phyloP scores from a whole-genome alignment of 1,139 yeast species.

The Chernovozyma sophiae-reginae region DNA sequence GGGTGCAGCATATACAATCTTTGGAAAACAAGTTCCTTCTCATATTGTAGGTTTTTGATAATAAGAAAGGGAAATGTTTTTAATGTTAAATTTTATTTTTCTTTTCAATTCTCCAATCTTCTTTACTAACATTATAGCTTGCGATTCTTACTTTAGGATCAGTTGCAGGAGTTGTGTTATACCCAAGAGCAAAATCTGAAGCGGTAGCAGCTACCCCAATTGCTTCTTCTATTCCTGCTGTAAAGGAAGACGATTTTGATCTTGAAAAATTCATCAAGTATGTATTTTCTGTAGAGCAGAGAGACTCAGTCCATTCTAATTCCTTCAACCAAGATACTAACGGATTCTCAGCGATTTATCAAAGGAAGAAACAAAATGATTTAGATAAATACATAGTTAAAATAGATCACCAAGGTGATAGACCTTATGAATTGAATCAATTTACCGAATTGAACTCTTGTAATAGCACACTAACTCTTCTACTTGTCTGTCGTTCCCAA shows the following conservation, averaged over 20 bases:
- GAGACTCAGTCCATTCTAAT: too few species aligned
- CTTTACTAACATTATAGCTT: conserved; percentile 29
- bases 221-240: conserved; percentile 26
- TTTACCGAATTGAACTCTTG: too few species aligned
- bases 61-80: too few species aligned
- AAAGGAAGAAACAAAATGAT: conserved; percentile 38
- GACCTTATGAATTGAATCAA: too few species aligned
- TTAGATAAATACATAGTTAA: too few species aligned
- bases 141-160: conserved; percentile 45
- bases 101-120: too few species aligned
- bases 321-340: conserved; percentile 19
- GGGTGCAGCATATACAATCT: conserved; percentile 61
- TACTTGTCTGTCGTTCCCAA: too few species aligned
- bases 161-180: conserved; percentile 40
- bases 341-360: conserved; percentile 33
- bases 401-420: too few species aligned
- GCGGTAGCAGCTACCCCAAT: conserved; percentile 24
- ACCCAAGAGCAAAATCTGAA: conserved; percentile 32
- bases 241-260: conserved; percentile 56
- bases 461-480: too few species aligned
- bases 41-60: conserved; percentile 55
- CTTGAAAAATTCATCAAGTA: conserved; percentile 58
- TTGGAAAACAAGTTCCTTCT: conserved; percentile 63
- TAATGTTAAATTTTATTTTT: too few species aligned
- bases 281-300: too few species aligned